phyloP scores from a whole-genome alignment of 2,329 filamentous ascomycete genomes.

The Diplodia scrobiculata region DNA sequence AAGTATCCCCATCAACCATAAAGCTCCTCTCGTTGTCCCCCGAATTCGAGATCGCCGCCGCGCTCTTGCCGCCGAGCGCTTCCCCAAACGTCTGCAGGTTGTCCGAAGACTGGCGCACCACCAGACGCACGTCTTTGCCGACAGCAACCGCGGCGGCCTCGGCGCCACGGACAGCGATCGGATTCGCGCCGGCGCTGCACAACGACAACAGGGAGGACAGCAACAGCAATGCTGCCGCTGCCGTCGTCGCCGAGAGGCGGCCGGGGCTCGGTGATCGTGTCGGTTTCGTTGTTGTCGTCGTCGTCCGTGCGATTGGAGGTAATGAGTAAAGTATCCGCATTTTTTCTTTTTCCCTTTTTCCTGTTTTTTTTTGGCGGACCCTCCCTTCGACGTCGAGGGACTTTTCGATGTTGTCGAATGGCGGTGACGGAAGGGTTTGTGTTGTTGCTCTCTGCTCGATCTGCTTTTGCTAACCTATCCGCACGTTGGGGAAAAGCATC shows the following conservation, averaged over 20 bases:
- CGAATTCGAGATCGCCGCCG: conserved; percentile 51
- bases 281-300: no score
- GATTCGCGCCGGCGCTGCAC: conserved; percentile 7
- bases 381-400: no score
- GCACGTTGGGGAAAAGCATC: neutral
- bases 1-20: conserved; percentile 19
- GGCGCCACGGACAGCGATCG: neutral
- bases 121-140: neutral
- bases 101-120: conserved; percentile 4
- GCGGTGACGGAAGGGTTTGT: neutral
- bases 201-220: conserved; percentile 7
- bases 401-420: neutral
- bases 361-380: no score
- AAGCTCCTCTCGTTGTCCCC: conserved; percentile 39
- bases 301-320: neutral
- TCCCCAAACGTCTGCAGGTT: conserved; percentile 39
- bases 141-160: neutral
- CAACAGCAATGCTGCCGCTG: neutral
- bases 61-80: conserved; percentile 53
- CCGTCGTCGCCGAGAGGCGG: neutral
- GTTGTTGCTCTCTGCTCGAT: neutral
- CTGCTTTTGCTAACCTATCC: conserved; percentile 14
- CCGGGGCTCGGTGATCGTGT: neutral
- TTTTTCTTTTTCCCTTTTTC: neutral
- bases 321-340: neutral